Evolutionary conservation across 805 yeast species (phyloP).

Genomic region (Nakazawaea wyomingensis): DNA sequence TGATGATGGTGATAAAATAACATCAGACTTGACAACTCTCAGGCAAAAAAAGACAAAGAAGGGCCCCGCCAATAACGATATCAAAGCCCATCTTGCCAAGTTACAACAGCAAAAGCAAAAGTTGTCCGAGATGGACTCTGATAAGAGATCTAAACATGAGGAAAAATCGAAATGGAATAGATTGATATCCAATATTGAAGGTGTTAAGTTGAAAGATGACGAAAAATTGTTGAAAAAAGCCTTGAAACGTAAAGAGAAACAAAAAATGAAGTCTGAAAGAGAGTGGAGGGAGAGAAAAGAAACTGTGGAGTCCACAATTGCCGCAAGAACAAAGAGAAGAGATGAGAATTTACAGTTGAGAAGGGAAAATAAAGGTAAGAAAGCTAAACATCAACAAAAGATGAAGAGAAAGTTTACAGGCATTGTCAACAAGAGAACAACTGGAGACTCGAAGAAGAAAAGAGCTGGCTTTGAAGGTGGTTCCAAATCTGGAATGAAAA

Average conservation of each 20-base stretch:
- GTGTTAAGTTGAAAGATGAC: slow-evolving; percentile 82
- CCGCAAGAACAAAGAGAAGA: slow-evolving; percentile 77
- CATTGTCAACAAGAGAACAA: slow-evolving; percentile 32
- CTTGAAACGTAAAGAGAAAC: slow-evolving; percentile 73
- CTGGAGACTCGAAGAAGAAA: slow-evolving; percentile 18
- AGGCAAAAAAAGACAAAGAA: slow-evolving; percentile 60
- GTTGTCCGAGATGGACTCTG: slow-evolving; percentile 51
- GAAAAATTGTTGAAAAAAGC: slow-evolving; percentile 85
- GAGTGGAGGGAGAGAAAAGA: slow-evolving; percentile 93
- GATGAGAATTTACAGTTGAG: slow-evolving; percentile 86
- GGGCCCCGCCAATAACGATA: slow-evolving; percentile 83
- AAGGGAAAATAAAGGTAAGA: slow-evolving; percentile 78
- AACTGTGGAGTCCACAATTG: slow-evolving; percentile 67
- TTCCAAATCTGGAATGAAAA: slow-evolving; percentile 26
- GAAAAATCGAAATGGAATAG: slow-evolving; percentile 83
- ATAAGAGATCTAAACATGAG: slow-evolving; percentile 51
- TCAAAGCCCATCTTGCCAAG: slow-evolving; percentile 73
- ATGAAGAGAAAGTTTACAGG: slow-evolving; percentile 62
- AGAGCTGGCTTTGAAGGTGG: slow-evolving; percentile 94
- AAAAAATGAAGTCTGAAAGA: slow-evolving; percentile 77
- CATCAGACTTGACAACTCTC: slow-evolving; percentile 60
- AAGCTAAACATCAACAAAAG: slow-evolving; percentile 67
- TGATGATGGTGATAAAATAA: slow-evolving; percentile 72
- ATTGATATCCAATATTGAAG: slow-evolving; percentile 83
- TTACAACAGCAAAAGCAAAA: slow-evolving; percentile 71